phyloP scores from a whole-genome alignment of 495 filamentous ascomycete species.

The Daldinia caldariorum region DNA sequence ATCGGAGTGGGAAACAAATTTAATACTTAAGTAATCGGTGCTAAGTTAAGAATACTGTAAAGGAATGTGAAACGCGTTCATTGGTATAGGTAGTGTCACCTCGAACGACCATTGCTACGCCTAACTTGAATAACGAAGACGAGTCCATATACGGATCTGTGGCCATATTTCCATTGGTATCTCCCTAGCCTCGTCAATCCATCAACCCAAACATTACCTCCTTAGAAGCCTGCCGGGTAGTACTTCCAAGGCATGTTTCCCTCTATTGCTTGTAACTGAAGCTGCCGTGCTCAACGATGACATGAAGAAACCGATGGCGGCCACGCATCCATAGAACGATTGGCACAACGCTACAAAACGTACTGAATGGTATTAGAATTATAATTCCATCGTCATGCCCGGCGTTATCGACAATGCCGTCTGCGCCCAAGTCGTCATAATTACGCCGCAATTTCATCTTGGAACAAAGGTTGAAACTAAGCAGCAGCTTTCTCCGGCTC shows the following conservation, averaged over 20 bases:
- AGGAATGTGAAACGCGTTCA: slow-evolving; percentile 19
- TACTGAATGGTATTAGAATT: slow-evolving; percentile 42
- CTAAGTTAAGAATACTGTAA: background rate
- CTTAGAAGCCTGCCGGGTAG: slow-evolving; percentile 7
- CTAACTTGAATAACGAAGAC: slow-evolving; percentile 1
- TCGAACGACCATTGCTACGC: slow-evolving; percentile 1
- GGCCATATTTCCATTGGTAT: slow-evolving; percentile 20
- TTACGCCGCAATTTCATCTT: slow-evolving; percentile 3
- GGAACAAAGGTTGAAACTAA: slow-evolving; percentile 12
- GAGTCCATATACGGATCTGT: slow-evolving; percentile 5
- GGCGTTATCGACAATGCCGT: slow-evolving; percentile 28
- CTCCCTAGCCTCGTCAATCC: slow-evolving; percentile 15
- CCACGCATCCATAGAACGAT: slow-evolving; percentile 23
- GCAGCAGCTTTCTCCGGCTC: slow-evolving; percentile 24
- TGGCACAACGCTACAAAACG: slow-evolving; percentile 29
- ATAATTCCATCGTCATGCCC: slow-evolving; percentile 29
- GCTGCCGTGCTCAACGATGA: slow-evolving; percentile 9
- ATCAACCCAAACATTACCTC: slow-evolving; percentile 2
- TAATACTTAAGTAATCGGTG: background rate
- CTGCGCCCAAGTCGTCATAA: slow-evolving; percentile 9
- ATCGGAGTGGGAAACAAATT: background rate
- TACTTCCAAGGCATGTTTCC: background rate
- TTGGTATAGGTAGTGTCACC: slow-evolving; percentile 14
- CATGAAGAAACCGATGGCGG: slow-evolving; percentile 5
- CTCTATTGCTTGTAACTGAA: slow-evolving; percentile 17